These are phyloP conservation scores for Wickerhamiella bombiphila DNA, from an alignment of 805 yeast species.

Conservation along the genomic window DNA sequence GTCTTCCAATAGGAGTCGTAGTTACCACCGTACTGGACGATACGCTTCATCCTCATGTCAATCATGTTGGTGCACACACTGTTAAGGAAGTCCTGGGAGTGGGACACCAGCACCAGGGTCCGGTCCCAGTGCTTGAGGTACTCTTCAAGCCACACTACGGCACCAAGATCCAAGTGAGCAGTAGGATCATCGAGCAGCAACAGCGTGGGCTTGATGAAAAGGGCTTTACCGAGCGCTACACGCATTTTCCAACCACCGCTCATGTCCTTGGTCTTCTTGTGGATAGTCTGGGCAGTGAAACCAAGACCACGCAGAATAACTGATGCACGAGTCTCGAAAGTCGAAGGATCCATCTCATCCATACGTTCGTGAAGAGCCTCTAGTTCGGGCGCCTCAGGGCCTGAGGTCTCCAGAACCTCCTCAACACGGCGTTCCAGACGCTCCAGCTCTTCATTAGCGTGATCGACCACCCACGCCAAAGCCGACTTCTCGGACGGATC, in stretches of 20 bases:
- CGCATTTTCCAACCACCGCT: slow-evolving; percentile 99
- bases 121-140: slow-evolving; percentile 89
- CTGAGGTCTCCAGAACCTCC: slow-evolving; percentile 74
- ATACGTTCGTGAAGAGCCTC: slow-evolving; percentile 90
- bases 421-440: slow-evolving; percentile 85
- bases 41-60: slow-evolving; percentile 79
- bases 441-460: slow-evolving; percentile 87
- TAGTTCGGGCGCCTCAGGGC: slow-evolving; percentile 78
- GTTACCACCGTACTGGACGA: slow-evolving; percentile 87
- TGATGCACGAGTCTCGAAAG: slow-evolving; percentile 95
- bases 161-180: slow-evolving; percentile 97
- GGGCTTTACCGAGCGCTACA: slow-evolving; percentile 94
- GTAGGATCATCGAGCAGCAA: slow-evolving; percentile 95
- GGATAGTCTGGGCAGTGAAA: slow-evolving; percentile 72
- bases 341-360: slow-evolving; percentile 88
- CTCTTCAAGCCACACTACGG: slow-evolving; percentile 99
- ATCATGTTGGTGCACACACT: slow-evolving; percentile 98
- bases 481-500: slow-evolving; percentile 87
- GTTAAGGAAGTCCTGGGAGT: slow-evolving; percentile 97
- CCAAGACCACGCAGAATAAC: slow-evolving; percentile 93
- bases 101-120: slow-evolving; percentile 85
- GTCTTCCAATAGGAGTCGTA: slow-evolving; percentile 95
- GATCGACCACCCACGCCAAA: slow-evolving; percentile 88
- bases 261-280: slow-evolving; percentile 95
- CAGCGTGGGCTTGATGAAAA: slow-evolving; percentile 94